A percentile compares a stretch with the other conserved stretches of the same genome.
These are phyloP conservation scores for Podila minutissima DNA, from an alignment of 192 early-diverging fungal species.

Conservation along the genomic window DNA sequence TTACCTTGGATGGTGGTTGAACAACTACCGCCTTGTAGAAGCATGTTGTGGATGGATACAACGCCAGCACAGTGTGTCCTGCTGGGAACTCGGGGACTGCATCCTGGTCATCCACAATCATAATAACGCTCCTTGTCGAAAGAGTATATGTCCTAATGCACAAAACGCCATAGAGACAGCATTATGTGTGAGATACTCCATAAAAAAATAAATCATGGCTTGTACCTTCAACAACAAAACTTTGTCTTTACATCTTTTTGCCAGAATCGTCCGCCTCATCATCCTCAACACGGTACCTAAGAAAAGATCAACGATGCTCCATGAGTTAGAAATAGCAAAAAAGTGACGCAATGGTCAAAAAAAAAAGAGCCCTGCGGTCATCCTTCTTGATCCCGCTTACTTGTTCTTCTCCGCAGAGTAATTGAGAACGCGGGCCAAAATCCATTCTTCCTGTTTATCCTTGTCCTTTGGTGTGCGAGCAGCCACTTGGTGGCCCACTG, in stretches of 20 bases:
- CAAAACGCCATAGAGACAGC: constrained; percentile 2
- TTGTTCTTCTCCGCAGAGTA: constrained; percentile 60
- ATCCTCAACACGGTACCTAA: constrained; percentile 66
- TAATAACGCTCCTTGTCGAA: constrained; percentile 54
- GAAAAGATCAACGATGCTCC: neutral
- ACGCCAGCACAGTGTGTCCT: constrained; percentile 56
- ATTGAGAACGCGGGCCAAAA: constrained; percentile 56
- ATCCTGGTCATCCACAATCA: constrained; percentile 57
- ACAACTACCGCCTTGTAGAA: constrained; percentile 66
- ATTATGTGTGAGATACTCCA: neutral
- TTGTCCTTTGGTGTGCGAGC: constrained; percentile 62
- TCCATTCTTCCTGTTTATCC: constrained; percentile 65
- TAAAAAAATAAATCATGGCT: neutral
- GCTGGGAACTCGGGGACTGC: constrained; percentile 50
- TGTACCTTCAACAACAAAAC: neutral
- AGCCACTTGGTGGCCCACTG: constrained; percentile 54
- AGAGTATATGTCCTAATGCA: constrained; percentile 56
- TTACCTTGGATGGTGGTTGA: constrained; percentile 59
- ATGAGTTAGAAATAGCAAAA: neutral
- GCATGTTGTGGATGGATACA: constrained; percentile 67
- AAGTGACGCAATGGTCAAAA: no score
- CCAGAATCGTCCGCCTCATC: constrained; percentile 63
- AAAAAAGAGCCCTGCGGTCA: no score
- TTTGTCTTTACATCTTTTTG: constrained; percentile 49
- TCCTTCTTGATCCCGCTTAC: constrained; percentile 25